Conservation (phyloP, 1,139 yeast genomes). For the Yamadazyma buinensis region DNA sequence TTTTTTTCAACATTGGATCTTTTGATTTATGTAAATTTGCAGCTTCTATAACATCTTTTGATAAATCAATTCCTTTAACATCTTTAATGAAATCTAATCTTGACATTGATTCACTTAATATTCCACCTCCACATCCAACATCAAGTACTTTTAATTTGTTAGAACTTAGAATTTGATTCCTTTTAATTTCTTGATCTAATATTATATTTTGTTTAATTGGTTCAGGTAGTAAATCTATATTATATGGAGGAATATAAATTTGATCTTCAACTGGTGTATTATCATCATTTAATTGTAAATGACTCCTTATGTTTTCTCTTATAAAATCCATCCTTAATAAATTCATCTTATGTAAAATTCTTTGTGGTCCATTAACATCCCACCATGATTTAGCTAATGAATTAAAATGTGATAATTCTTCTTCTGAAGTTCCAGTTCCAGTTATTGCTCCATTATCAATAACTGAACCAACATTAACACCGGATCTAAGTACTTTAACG, state of each 20-base stretch:
- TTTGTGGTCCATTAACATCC: constrained; percentile 91
- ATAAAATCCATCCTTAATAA: constrained; percentile 84
- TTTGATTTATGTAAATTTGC: constrained; percentile 63
- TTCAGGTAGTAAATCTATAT: constrained; percentile 59
- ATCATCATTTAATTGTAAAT: constrained; percentile 41
- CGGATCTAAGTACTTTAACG: no score
- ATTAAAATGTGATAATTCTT: constrained; percentile 77
- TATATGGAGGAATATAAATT: constrained; percentile 77
- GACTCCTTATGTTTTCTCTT: constrained; percentile 50
- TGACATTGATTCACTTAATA: constrained; percentile 82
- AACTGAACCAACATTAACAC: no score
- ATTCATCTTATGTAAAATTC: constrained; percentile 94
- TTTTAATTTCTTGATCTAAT: constrained; percentile 43
- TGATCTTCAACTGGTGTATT: constrained; percentile 39
- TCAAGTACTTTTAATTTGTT: constrained; percentile 60
- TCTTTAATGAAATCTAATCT: constrained; percentile 58
- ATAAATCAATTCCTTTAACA: constrained; percentile 83
- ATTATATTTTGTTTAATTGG: constrained; percentile 45
- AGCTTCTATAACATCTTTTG: constrained; percentile 75
- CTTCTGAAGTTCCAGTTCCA: constrained; percentile 32
- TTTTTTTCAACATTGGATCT: constrained; percentile 59
- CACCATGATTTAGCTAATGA: constrained; percentile 91
- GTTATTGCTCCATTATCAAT: no score
- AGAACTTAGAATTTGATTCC: constrained; percentile 33
- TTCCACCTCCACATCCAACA: constrained; percentile 98